Conservation (phyloP, 2,329 filamentous ascomycete genomes). For the Sarocladium kiliense region DNA sequence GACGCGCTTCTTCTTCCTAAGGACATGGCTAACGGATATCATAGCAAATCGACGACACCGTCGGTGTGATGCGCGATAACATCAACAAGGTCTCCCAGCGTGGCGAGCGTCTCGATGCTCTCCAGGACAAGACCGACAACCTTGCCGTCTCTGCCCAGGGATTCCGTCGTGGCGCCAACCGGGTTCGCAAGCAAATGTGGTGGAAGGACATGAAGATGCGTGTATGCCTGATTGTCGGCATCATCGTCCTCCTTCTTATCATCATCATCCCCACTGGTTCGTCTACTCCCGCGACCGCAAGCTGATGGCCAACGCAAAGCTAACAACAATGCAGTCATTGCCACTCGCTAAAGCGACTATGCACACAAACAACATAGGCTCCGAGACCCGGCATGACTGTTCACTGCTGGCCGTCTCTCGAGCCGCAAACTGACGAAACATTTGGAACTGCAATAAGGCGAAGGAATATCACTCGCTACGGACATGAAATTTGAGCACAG, state of each 20-base stretch:
- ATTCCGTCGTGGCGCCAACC: slow-evolving; percentile 93
- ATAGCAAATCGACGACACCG: slow-evolving; percentile 98
- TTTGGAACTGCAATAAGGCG: slow-evolving; percentile 8
- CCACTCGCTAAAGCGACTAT: neutral
- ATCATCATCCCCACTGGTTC: slow-evolving; percentile 91
- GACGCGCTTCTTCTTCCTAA: no score
- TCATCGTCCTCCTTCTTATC: slow-evolving; percentile 85
- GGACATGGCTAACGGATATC: neutral
- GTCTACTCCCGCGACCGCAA: slow-evolving; percentile 10
- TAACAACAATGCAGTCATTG: slow-evolving; percentile 3
- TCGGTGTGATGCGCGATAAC: slow-evolving; percentile 94
- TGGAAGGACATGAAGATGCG: slow-evolving; percentile 99
- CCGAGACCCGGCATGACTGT: neutral
- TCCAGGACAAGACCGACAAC: slow-evolving; percentile 91
- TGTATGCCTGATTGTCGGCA: slow-evolving; percentile 87
- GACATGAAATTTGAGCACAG: slow-evolving; percentile 7
- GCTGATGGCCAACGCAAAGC: neutral
- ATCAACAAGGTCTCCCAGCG: slow-evolving; percentile 95
- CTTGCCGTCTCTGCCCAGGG: slow-evolving; percentile 88
- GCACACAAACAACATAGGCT: neutral
- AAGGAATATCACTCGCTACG: slow-evolving; percentile 6
- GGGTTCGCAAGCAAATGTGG: slow-evolving; percentile 98
- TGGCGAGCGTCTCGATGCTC: slow-evolving; percentile 79
- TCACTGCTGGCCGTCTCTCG: neutral
- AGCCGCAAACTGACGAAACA: slow-evolving; percentile 3